These are phyloP conservation scores for Cryptococcus hybrid DNA, from an alignment of 1,284 basidiomycete species.

Conservation along the genomic window DNA sequence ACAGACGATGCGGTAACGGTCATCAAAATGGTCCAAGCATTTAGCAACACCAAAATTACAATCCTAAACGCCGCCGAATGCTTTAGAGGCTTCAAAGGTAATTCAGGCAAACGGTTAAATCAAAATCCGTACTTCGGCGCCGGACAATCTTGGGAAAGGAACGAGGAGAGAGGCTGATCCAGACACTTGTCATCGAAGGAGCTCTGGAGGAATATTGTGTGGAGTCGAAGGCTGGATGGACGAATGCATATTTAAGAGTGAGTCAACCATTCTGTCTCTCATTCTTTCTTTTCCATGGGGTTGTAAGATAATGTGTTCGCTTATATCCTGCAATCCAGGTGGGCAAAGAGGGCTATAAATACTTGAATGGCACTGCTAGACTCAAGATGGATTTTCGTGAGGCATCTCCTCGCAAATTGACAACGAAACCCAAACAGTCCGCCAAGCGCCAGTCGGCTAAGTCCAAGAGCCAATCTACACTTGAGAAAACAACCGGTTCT, in stretches of 20 bases:
- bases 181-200: constrained; percentile 42
- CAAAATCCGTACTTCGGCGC: constrained; percentile 34
- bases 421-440: constrained; percentile 6
- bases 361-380: constrained; percentile 26
- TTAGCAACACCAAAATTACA: constrained; percentile 34
- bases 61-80: constrained; percentile 41
- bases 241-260: constrained; percentile 46
- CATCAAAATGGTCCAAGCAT: constrained; percentile 31
- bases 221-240: constrained; percentile 41
- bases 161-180: constrained; percentile 44
- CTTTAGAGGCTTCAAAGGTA: constrained; percentile 39
- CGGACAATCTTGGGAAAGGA: constrained; percentile 38
- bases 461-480: neutral
- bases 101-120: constrained; percentile 30
- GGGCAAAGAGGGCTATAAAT: constrained; percentile 21
- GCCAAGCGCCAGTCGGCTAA: constrained; percentile 2
- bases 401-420: constrained; percentile 16
- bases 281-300: too few relatives aligned
- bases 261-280: constrained; percentile 11
- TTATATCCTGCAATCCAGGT: constrained; percentile 19
- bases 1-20: constrained; percentile 32
- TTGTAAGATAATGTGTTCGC: too few relatives aligned
- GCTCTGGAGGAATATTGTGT: constrained; percentile 37
- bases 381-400: constrained; percentile 35
- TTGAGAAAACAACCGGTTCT: neutral